Evolutionary conservation across 768 basidiomycete genomes (phyloP).

Genomic region (Goffeauzyma gilvescens): DNA sequence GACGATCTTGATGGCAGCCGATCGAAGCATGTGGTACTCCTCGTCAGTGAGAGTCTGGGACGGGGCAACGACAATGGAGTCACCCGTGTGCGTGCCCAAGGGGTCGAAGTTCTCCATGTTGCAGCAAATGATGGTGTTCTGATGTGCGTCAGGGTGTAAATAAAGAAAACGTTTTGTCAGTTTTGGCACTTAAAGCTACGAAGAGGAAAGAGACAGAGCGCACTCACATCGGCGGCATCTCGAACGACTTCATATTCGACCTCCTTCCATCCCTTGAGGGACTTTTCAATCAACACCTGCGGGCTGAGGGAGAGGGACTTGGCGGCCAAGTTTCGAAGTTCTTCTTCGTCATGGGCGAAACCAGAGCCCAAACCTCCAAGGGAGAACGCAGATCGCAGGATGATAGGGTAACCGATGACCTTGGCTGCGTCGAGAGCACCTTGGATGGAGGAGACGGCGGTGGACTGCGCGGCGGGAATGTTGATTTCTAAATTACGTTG

Average conservation of each 20-base stretch:
- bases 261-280: slow-evolving; percentile 99
- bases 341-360: slow-evolving; percentile 84
- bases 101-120: slow-evolving; percentile 80
- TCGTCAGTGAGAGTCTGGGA: slow-evolving; percentile 94
- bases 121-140: slow-evolving; percentile 99
- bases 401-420: slow-evolving; percentile 87
- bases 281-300: slow-evolving; percentile 89
- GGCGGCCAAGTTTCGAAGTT: slow-evolving; percentile 81
- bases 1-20: slow-evolving; percentile 85
- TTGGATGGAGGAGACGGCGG: slow-evolving; percentile 86
- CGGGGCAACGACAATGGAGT: slow-evolving; percentile 96
- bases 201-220: background rate
- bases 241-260: slow-evolving; percentile 98
- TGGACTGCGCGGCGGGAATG: slow-evolving; percentile 86
- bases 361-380: slow-evolving; percentile 96
- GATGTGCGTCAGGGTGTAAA: background rate
- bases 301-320: slow-evolving; percentile 77
- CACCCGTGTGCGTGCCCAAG: slow-evolving; percentile 94
- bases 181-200: background rate
- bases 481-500: slow-evolving; percentile 91
- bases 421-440: slow-evolving; percentile 81
- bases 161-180: slow-evolving; percentile 8
- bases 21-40: slow-evolving; percentile 97
- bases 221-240: slow-evolving; percentile 79
- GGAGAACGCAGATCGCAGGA: slow-evolving; percentile 81